Percentiles rank a stretch among this genome's conserved stretches.
These are phyloP conservation scores for Oryza australiensis DNA, from an alignment of 176 grass and related monocot species.

Conservation along the genomic window DNA sequence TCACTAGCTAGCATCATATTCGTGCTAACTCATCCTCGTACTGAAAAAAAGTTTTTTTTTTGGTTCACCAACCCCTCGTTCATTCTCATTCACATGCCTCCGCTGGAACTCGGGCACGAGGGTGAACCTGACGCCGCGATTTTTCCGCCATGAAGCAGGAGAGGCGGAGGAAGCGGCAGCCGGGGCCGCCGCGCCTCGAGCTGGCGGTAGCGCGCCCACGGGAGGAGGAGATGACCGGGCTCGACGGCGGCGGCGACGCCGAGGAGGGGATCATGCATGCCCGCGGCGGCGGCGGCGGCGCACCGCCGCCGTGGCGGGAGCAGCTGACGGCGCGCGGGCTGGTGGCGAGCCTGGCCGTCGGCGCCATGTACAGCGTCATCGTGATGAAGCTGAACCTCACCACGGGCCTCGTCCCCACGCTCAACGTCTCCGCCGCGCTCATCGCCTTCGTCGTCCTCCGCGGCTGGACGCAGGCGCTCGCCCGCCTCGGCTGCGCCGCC, in stretches of 20 bases:
- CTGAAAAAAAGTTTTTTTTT: neutral
- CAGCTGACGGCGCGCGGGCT: constrained; percentile 83
- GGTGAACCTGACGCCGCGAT: constrained; percentile 41
- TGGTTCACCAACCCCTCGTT: neutral
- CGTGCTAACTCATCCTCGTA: neutral
- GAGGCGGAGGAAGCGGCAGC: constrained; percentile 33
- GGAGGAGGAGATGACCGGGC: constrained; percentile 29
- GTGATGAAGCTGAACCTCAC: constrained; percentile 92
- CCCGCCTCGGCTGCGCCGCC: constrained; percentile 47
- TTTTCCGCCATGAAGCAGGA: constrained; percentile 44
- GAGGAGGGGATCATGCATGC: constrained; percentile 1
- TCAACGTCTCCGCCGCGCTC: constrained; percentile 93
- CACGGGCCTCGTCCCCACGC: constrained; percentile 85
- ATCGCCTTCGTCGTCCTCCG: constrained; percentile 89
- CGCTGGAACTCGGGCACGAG: neutral
- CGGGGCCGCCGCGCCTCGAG: constrained; percentile 25
- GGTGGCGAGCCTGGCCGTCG: constrained; percentile 67
- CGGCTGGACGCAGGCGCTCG: constrained; percentile 67
- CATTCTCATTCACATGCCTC: neutral
- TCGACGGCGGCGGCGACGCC: constrained; percentile 32
- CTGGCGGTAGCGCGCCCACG: constrained; percentile 25
- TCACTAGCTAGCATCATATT: neutral
- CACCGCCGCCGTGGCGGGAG: constrained; percentile 60
- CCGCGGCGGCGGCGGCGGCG: neutral
- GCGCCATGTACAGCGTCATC: constrained; percentile 84